These are phyloP conservation scores for Colletotrichum somersetense DNA, from an alignment of 2,329 filamentous ascomycete species.

Conservation along the genomic window DNA sequence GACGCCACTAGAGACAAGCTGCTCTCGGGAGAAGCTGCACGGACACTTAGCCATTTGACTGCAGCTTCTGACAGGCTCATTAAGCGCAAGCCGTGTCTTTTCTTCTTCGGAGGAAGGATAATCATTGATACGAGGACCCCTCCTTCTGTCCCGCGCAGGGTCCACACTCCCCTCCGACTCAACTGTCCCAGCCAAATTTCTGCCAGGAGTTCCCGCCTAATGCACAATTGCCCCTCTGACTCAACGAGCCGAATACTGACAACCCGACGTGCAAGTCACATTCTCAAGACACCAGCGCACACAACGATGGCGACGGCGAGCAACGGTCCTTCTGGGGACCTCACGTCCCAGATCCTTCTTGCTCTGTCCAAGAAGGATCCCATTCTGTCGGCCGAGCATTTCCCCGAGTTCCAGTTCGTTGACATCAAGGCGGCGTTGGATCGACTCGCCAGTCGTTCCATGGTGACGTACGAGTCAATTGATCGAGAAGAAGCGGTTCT, in stretches of 20 bases:
- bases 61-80: background rate
- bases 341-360: conserved; percentile 74
- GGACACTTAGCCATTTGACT: conserved; percentile 7
- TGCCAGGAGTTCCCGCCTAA: conserved; percentile 37
- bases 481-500: conserved; percentile 83
- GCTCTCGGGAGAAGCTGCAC: conserved; percentile 8
- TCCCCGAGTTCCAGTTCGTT: conserved; percentile 74
- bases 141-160: conserved; percentile 32
- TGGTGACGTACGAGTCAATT: conserved; percentile 87
- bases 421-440: conserved; percentile 90
- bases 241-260: conserved; percentile 36
- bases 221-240: conserved; percentile 37
- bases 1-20: conserved; percentile 36
- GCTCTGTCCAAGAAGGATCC: conserved; percentile 73
- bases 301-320: conserved; percentile 59
- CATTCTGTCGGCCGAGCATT: conserved; percentile 76
- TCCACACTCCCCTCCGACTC: conserved; percentile 41
- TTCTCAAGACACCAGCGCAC: conserved; percentile 18
- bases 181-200: conserved; percentile 34
- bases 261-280: conserved; percentile 23
- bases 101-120: conserved; percentile 16
- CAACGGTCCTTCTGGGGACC: conserved; percentile 61
- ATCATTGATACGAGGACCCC: conserved; percentile 40
- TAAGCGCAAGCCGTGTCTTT: background rate
- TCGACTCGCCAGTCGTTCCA: conserved; percentile 83